Evolutionary conservation across 2,329 filamentous ascomycete species (phyloP).

Genomic region (Monosporascus sp.): DNA sequence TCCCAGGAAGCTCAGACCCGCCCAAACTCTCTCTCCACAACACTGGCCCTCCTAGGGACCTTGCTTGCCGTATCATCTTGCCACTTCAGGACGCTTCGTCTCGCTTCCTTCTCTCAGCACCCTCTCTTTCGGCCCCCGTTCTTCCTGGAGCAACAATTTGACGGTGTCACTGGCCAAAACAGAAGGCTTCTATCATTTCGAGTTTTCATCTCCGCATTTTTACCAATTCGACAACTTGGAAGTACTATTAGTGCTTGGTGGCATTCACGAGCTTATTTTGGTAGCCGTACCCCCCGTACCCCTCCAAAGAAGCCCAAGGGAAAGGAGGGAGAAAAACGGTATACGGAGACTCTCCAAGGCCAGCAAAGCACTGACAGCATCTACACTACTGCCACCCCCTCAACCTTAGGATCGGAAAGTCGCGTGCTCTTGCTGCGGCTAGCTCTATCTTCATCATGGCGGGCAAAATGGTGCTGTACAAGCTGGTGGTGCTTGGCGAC

Average conservation of each 20-base stretch:
- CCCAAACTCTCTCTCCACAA: neutral
- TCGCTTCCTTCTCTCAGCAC: neutral
- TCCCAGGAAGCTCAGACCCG: neutral
- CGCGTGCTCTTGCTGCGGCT: conserved; percentile 21
- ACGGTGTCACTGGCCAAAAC: neutral
- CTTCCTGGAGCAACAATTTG: neutral
- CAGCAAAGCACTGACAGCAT: neutral
- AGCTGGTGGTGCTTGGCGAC: conserved; percentile 90
- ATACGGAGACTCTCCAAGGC: neutral
- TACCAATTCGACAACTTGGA: neutral
- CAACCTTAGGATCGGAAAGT: conserved; percentile 1
- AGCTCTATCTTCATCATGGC: conserved; percentile 54
- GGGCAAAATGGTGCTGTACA: conserved; percentile 93
- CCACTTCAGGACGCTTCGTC: neutral
- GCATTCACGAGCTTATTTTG: neutral
- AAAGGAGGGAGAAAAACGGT: neutral
- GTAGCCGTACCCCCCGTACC: neutral
- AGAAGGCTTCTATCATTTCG: neutral
- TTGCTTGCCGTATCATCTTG: neutral
- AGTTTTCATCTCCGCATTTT: neutral
- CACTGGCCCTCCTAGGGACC: neutral
- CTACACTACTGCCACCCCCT: conserved; percentile 6
- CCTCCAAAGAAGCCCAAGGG: neutral
- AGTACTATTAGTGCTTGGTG: neutral
- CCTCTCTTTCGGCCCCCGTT: neutral